These are phyloP conservation scores for Mycena vitilis DNA, from an alignment of 768 basidiomycete species.

Conservation along the genomic window DNA sequence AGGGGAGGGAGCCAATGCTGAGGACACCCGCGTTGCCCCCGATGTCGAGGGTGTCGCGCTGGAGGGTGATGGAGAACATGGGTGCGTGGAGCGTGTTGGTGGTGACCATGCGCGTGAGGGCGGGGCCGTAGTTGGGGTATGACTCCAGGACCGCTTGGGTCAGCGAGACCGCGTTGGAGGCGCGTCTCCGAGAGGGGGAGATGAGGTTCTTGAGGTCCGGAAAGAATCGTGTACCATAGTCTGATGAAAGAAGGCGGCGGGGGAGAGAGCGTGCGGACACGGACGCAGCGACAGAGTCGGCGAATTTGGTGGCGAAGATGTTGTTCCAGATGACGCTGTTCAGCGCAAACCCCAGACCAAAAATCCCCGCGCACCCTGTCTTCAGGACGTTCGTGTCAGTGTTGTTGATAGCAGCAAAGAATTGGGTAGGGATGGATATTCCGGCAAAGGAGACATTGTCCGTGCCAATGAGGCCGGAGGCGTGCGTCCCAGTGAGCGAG, in stretches of 20 bases:
- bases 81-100: constrained; percentile 52
- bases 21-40: constrained; percentile 75
- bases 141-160: constrained; percentile 53
- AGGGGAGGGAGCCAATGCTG: constrained; percentile 74
- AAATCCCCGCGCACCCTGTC: constrained; percentile 71
- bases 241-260: constrained; percentile 21
- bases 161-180: constrained; percentile 29
- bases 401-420: constrained; percentile 72
- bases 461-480: constrained; percentile 70
- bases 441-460: constrained; percentile 69
- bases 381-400: constrained; percentile 74
- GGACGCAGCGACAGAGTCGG: constrained; percentile 11
- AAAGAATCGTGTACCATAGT: constrained; percentile 45
- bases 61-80: constrained; percentile 69
- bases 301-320: constrained; percentile 43
- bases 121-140: constrained; percentile 56
- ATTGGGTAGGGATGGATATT: constrained; percentile 61
- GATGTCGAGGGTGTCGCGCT: constrained; percentile 75
- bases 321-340: constrained; percentile 60
- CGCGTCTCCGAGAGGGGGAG: constrained; percentile 31
- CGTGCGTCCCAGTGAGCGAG: constrained; percentile 76
- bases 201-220: constrained; percentile 42
- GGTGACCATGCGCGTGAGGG: constrained; percentile 59
- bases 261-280: constrained; percentile 13
- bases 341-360: constrained; percentile 73